These are phyloP conservation scores for Orychophragmus violaceus DNA, from an alignment of 345 rosid genomes.

Conservation along the genomic window DNA sequence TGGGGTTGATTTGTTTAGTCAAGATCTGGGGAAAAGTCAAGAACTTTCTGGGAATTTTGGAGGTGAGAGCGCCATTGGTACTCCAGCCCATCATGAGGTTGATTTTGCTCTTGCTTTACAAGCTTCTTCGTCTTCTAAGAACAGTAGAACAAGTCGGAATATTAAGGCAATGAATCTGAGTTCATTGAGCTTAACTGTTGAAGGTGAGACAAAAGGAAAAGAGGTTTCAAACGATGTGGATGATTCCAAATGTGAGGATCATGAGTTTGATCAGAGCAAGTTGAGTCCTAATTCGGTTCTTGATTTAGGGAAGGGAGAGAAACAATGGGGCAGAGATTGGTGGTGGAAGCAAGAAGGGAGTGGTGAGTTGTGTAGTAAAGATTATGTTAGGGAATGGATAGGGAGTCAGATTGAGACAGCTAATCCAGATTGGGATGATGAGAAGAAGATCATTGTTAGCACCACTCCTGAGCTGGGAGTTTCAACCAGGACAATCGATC, in stretches of 20 bases:
- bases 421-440: slow-evolving; percentile 86
- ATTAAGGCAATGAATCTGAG: slow-evolving; percentile 52
- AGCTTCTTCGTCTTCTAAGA: slow-evolving; percentile 87
- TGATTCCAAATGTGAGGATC: slow-evolving; percentile 44
- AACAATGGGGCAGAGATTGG: slow-evolving; percentile 99
- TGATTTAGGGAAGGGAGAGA: slow-evolving; percentile 39
- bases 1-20: slow-evolving; percentile 80
- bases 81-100: slow-evolving; percentile 61
- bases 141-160: slow-evolving; percentile 48
- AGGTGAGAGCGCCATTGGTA: slow-evolving; percentile 40
- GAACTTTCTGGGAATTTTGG: slow-evolving; percentile 69
- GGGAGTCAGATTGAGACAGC: slow-evolving; percentile 80
- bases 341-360: slow-evolving; percentile 99
- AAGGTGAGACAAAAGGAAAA: slow-evolving; percentile 64
- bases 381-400: slow-evolving; percentile 96
- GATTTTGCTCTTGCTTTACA: slow-evolving; percentile 91
- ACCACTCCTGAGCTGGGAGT: slow-evolving; percentile 40
- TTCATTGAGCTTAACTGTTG: slow-evolving; percentile 42
- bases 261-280: slow-evolving; percentile 49
- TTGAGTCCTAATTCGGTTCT: slow-evolving; percentile 35
- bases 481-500: slow-evolving; percentile 38
- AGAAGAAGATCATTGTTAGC: slow-evolving; percentile 31
- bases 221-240: slow-evolving; percentile 55
- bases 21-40: slow-evolving; percentile 76
- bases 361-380: slow-evolving; percentile 87